These are phyloP conservation scores for Globisporangium rhizosaccharum DNA, from an alignment of 352 stramenopile species.

Conservation along the genomic window DNA sequence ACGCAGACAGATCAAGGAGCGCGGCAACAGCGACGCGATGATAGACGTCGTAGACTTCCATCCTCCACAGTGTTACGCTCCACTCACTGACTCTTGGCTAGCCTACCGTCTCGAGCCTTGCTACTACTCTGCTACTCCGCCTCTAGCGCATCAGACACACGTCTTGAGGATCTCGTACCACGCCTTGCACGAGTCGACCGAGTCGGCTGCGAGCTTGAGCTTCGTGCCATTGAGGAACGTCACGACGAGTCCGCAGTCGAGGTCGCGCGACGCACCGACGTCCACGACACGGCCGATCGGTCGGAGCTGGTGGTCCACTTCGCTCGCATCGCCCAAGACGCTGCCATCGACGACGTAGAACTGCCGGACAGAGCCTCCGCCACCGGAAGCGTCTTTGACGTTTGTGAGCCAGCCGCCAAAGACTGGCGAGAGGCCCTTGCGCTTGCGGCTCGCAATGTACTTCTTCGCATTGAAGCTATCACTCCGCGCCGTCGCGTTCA, in stretches of 20 bases:
- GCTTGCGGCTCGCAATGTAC: conserved; percentile 57
- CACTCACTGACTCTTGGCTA: background rate
- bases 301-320: conserved; percentile 76
- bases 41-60: too few species aligned
- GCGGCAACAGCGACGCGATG: too few species aligned
- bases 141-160: conserved; percentile 5
- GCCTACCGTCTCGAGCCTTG: background rate
- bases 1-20: background rate
- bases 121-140: background rate
- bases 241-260: conserved; percentile 67
- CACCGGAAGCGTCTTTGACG: conserved; percentile 22
- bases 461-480: conserved; percentile 61
- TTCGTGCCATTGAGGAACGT: conserved; percentile 47
- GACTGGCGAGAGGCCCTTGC: conserved; percentile 61
- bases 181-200: conserved; percentile 52
- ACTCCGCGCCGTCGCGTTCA: conserved; percentile 34
- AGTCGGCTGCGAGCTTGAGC: conserved; percentile 71
- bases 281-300: conserved; percentile 59
- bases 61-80: background rate
- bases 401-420: conserved; percentile 81
- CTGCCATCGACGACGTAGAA: conserved; percentile 78
- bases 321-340: conserved; percentile 63
- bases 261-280: conserved; percentile 51
- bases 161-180: conserved; percentile 74
- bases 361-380: conserved; percentile 31